phyloP scores from a whole-genome alignment of 2,329 filamentous ascomycete genomes.

The Arthrocladium fulminans region DNA sequence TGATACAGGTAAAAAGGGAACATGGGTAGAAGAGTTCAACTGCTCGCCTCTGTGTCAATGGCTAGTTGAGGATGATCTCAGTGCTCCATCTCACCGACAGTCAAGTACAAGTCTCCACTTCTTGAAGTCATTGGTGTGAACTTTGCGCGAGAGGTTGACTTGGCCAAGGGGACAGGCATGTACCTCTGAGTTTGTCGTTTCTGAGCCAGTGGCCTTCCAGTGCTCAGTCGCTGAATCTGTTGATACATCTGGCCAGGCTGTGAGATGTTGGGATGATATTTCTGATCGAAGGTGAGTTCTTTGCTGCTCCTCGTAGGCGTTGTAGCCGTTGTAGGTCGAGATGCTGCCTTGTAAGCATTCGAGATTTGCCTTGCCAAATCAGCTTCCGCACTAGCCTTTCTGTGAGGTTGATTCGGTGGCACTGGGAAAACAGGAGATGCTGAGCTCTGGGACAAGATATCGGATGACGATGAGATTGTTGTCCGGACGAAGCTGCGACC shows the following conservation, averaged over 20 bases:
- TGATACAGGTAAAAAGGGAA: background rate
- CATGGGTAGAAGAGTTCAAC: background rate
- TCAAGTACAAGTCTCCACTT: constrained; percentile 20
- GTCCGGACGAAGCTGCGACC: constrained; percentile 1
- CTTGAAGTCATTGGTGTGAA: constrained; percentile 19
- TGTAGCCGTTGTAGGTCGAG: constrained; percentile 2
- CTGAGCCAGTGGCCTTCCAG: constrained; percentile 4
- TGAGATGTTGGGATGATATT: background rate
- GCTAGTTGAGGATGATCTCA: too few species aligned
- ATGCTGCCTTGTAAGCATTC: constrained; percentile 1
- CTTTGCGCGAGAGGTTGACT: constrained; percentile 8
- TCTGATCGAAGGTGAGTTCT: background rate
- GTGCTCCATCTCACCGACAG: constrained; percentile 10
- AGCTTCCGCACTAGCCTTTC: background rate
- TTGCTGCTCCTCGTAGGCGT: constrained; percentile 2
- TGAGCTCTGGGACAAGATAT: background rate
- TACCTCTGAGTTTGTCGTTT: constrained; percentile 6
- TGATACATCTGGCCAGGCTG: background rate
- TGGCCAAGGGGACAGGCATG: background rate
- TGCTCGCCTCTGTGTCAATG: too few species aligned
- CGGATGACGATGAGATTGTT: background rate
- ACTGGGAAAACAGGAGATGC: background rate
- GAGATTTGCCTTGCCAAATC: background rate
- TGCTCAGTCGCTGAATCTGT: constrained; percentile 7
- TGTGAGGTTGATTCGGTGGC: background rate